Base-by-base conservation (phyloP, 768 basidiomycete species). In the Tylopilus intermedius region DNA sequence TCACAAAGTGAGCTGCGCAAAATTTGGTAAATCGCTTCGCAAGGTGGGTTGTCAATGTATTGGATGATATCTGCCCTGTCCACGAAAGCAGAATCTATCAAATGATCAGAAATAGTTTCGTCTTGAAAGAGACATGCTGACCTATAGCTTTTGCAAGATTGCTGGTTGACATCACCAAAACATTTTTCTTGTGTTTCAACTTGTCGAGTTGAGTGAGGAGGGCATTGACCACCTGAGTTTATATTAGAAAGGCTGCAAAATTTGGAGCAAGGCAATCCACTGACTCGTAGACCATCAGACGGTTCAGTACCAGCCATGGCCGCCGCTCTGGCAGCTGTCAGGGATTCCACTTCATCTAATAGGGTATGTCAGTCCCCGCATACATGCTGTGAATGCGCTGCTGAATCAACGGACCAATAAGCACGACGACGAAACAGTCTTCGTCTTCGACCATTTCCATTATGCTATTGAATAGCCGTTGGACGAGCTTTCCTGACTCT, bases 11-110 rank as follows among this genome's bases (percentile, higher is more conserved):
- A 94, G 5, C 82, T 83, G 7, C 85, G 79, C 27, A 98, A 72
- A 58, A 99, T 97, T 68, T 93, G 89, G 71, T 96, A 98, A 44
- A 97, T 81, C 0, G 94, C 96, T 57, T 94, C 88, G 14, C 86
- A 80, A 5, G 94, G 85, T 1, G 96, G 96, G 7, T 93, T 77
- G 58, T 94, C 94, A 18, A 97, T 79, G 62, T 92, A 96, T 74
- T 95, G 94, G 18, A 96, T 83, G 45, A 98, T 93, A 62, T 99
- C 96, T 8, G 95, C 96, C 38, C 96, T 86, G 65, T 98, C 96
- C 45, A 97, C 84, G 66, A 97, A 98, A 4, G 95, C 96, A 46
- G 83, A 84, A 62, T 99, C 95, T 97, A 18, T 32, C 8, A 43
- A 43, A 18, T 42, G 45, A 41, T 55, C 27, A 51, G 56, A 47